Evolutionary conservation across 352 stramenopile species (phyloP).

Genomic region (Phytophthora sp.): DNA sequence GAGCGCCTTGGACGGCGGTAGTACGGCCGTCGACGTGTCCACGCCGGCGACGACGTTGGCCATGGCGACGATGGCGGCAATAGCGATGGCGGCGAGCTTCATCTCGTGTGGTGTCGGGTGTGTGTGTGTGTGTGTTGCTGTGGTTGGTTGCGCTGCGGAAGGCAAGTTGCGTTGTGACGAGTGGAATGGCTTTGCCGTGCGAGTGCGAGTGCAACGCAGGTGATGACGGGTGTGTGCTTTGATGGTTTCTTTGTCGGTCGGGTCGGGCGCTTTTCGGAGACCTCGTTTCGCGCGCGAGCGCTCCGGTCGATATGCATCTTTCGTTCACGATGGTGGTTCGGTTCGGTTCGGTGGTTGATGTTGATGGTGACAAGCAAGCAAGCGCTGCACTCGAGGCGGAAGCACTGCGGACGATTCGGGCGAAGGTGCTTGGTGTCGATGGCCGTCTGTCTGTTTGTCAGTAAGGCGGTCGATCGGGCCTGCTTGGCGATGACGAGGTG

Average conservation of each 20-base stretch:
- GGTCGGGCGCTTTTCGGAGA: too few relatives aligned
- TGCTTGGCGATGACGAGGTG: too few relatives aligned
- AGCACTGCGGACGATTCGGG: too few relatives aligned
- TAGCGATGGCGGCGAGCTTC: conserved; percentile 2
- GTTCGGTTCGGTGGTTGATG: not conserved
- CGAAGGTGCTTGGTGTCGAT: too few relatives aligned
- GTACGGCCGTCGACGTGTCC: not conserved
- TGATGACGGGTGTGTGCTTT: not conserved
- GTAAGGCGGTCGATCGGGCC: too few relatives aligned
- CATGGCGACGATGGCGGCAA: not conserved
- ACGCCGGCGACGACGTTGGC: not conserved
- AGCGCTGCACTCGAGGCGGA: too few relatives aligned
- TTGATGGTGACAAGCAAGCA: not conserved
- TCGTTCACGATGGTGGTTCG: not conserved
- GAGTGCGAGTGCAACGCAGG: not conserved
- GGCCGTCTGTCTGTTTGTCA: too few relatives aligned
- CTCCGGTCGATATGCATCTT: not conserved
- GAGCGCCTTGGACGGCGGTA: conserved; percentile 11
- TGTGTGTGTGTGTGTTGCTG: not conserved
- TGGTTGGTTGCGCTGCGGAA: conserved; percentile 1
- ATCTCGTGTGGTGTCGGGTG: not conserved
- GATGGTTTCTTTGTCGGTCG: not conserved
- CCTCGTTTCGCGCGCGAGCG: too few relatives aligned
- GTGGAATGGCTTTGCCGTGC: too few relatives aligned
- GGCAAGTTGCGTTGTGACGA: conserved; percentile 7